Base-by-base conservation (phyloP, 345 rosid species). In the Arabidopsis suecica region DNA sequence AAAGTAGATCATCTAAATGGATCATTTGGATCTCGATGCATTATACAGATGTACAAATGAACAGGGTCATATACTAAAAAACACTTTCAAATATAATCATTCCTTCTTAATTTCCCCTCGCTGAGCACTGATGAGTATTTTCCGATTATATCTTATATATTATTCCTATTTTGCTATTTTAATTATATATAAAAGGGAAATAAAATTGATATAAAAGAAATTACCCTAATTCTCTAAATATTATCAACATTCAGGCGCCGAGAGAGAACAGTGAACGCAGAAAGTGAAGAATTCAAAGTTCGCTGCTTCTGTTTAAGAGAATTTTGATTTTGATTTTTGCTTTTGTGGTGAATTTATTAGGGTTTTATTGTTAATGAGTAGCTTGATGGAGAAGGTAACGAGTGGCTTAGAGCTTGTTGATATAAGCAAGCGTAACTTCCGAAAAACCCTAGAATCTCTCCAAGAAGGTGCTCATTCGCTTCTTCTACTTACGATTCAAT, bases 401-500 rank as follows among this genome's bases (percentile, higher is more conserved):
- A 59, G 38, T 68, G 14, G 8, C 4, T 23, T 75, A 50, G 47
- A 60, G 18, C 63, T 68, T 41, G 38, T 75, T 9, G 56, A 75
- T 68, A 14, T 61, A 20, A 68, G 69, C 69, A 76, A 53, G 63
- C 40, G 36, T 0, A 76, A 76, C 69, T 54, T 75, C 22, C 73
- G 68, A 0, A 70, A 28, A 65, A 68, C 85, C 22, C 44, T 86
- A 34, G 51, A 73, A 41, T 69, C 80, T 37, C 74, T 85, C 25
- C 80, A 82, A 11, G 74, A 76, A 3, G 57, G 73, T 16, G 86
- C 83, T 56, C 78, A 84, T 64, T 86, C 89, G 8, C 10, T 86
- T 64, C 36, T 85, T 41, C 49, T 48, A 5, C 82, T 88, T 37
- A 62, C 81, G 14, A 49, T 81, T 50, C 86, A 81, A 23, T 82